Base-by-base conservation (phyloP, 2,329 filamentous ascomycete genomes). In the Drechslera avenae region DNA sequence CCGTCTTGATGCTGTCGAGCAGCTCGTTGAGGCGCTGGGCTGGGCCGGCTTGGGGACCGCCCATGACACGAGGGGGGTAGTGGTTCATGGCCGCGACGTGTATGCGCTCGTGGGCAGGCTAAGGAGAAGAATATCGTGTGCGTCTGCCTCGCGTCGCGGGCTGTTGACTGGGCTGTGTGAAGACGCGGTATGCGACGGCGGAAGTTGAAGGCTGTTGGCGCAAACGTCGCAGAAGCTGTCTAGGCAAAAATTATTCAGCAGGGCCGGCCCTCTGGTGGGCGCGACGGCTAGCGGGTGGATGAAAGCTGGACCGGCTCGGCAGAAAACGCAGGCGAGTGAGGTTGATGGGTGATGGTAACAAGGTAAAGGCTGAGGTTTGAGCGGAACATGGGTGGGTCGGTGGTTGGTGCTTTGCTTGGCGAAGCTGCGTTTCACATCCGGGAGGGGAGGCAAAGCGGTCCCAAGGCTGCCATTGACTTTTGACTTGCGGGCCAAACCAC, bases 61-160 rank as follows among this genome's bases (percentile, higher is more conserved):
- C 87, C 83, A 95, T 88, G 74, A 87, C 88, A 72, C 90, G 90
- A 80, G 95, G 91, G 68, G 84, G 89, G 76, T 96, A 96, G 50
- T 71, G 68, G 52, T 72, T 71, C 91, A 97, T 96, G 62, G 66
- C 75, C 49, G 47, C 50, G 34, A 35, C 9, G 31, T 30, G 30
- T 6, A 18, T 14, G 50, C 44, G 41, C 49, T 39, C 33, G 46
- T 39, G 14, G 26, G 8, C 10, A 33, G 18, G 8, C 28, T 16
- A 19, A 28, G 23, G 46, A 30, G 19, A 43, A 41, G 16, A 31
- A 10, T 16, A 35, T 30, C 23, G 28, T n/a, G n/a, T n/a, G n/a
- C n/a, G 42, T n/a, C 8, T 19, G 36, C 42, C 46, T 53, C 17
- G 45, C 32, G 39, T 44, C 21, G 23, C 26, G 48, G 49, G 57